Evolutionary conservation across 1,139 yeast genomes (phyloP), one percentile per base, ranked within the genome.

Genomic region (Hyphopichia buzzinii): DNA sequence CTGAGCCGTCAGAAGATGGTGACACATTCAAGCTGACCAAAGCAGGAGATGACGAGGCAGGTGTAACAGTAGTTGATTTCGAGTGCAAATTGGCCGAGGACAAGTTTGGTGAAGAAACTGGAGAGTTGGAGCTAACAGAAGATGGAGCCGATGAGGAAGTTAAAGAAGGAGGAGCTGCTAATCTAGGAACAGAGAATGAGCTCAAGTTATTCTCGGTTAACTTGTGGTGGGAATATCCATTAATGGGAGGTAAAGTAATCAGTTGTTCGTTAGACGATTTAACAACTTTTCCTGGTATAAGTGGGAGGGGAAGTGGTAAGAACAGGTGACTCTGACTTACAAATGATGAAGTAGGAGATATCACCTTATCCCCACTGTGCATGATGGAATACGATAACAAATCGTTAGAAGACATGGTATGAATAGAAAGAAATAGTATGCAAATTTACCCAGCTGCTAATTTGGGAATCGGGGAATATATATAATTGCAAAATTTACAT

Each of bases 381-480:
- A 62, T 63, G 28, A 64, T 63, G 16, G 69, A 63, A 40, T 64
- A 64, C 37, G 60, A 47, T 46, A 63, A 52, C 43, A 64, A 55
- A 41, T 58, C 64, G 48, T 57, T 58, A 15, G 63, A 55, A 30
- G 55, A 44, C 54, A 56, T 56, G 23, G 10, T 19, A 19, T 19
- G 8, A 7, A 19, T 6, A 10, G 6, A 19, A 19, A 19, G 10
- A 19, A 19, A 19, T 19, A 10, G 23, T 10, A 7, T 6, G 8
- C 23, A 19, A 10, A 10, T 19, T 19, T 19, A n/a, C n/a, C n/a
- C n/a, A n/a, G n/a, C n/a, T n/a, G n/a, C n/a, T n/a, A n/a, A n/a
- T n/a, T 19, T 10, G 23, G 23, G 23, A 19, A 19, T 29, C 31
- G 31, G 19, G 24, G 13, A 12, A 19, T 19, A 15, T 26, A 26